Evolutionary conservation across 2,329 filamentous ascomycete genomes (phyloP).

Genomic region (Aspergillus jensenii): DNA sequence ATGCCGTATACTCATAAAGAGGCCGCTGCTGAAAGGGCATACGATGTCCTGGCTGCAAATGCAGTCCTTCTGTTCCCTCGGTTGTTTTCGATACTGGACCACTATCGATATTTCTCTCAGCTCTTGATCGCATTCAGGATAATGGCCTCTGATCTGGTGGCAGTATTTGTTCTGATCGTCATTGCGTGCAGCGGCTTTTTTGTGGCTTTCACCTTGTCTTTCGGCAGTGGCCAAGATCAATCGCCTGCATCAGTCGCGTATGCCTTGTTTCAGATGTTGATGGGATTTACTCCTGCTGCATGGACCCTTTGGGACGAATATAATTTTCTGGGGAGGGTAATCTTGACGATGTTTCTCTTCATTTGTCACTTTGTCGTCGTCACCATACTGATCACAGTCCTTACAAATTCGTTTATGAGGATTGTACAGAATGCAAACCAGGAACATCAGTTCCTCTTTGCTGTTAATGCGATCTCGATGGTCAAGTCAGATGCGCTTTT

Average conservation of each 20-base stretch:
- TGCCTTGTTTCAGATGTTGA: conserved; percentile 86
- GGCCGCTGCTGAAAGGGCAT: conserved; percentile 77
- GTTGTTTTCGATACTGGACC: conserved; percentile 88
- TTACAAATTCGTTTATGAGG: conserved; percentile 94
- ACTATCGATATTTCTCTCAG: conserved; percentile 95
- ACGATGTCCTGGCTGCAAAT: conserved; percentile 90
- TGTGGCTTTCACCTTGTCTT: conserved; percentile 86
- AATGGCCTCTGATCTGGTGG: conserved; percentile 87
- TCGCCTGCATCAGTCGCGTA: conserved; percentile 77
- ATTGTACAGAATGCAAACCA: conserved; percentile 92
- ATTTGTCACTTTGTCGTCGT: conserved; percentile 95
- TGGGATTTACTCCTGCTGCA: conserved; percentile 93
- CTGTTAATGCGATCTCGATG: conserved; percentile 96
- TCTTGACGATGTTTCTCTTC: conserved; percentile 81
- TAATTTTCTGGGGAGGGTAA: conserved; percentile 71
- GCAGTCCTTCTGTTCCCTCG: conserved; percentile 86
- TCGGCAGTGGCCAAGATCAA: conserved; percentile 60
- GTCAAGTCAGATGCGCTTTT: conserved; percentile 97
- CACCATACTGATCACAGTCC: conserved; percentile 90
- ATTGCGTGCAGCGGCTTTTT: conserved; percentile 94
- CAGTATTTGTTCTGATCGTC: conserved; percentile 78
- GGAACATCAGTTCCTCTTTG: conserved; percentile 89
- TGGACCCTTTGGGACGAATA: conserved; percentile 87
- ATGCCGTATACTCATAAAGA: conserved; percentile 69
- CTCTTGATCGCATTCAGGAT: conserved; percentile 89